These are phyloP conservation scores for Entonaema liquescens DNA, from an alignment of 495 filamentous ascomycete genomes.

Conservation along the genomic window DNA sequence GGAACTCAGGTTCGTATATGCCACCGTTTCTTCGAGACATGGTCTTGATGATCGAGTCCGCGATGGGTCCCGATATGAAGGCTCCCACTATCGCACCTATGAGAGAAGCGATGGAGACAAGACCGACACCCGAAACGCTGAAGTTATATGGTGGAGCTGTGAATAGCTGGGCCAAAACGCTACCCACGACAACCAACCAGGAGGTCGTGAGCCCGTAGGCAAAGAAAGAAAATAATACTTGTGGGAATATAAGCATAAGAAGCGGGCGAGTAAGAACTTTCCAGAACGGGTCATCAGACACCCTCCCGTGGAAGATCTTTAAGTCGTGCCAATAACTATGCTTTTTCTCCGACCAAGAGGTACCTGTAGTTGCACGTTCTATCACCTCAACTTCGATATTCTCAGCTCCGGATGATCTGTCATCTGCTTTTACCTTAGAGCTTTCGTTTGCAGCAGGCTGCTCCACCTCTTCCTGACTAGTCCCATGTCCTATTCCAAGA, in stretches of 20 bases:
- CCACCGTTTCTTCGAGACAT: slow-evolving; percentile 55
- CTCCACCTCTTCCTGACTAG: slow-evolving; percentile 20
- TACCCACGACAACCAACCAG: slow-evolving; percentile 55
- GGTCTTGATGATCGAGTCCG: slow-evolving; percentile 50
- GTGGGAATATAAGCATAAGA: slow-evolving; percentile 50
- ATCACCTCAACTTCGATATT: slow-evolving; percentile 17
- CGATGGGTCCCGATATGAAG: slow-evolving; percentile 48
- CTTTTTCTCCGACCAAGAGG: slow-evolving; percentile 40
- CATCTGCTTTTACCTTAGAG: slow-evolving; percentile 11
- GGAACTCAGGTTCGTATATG: slow-evolving; percentile 58
- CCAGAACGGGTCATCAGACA: slow-evolving; percentile 48
- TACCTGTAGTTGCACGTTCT: slow-evolving; percentile 6
- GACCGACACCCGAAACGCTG: slow-evolving; percentile 49
- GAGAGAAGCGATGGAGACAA: slow-evolving; percentile 52
- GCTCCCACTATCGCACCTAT: slow-evolving; percentile 52
- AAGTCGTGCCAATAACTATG: slow-evolving; percentile 51
- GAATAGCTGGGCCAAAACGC: slow-evolving; percentile 52
- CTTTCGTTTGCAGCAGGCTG: slow-evolving; percentile 7
- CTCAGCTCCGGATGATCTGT: background rate
- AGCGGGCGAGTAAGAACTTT: slow-evolving; percentile 52
- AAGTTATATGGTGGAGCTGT: slow-evolving; percentile 53
- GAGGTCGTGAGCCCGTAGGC: slow-evolving; percentile 54
- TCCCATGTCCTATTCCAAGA: slow-evolving; percentile 37
- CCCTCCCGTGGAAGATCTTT: slow-evolving; percentile 48
- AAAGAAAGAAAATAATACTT: slow-evolving; percentile 54